Conservation (phyloP, 352 stramenopile species). For the Phytophthora multivora region DNA sequence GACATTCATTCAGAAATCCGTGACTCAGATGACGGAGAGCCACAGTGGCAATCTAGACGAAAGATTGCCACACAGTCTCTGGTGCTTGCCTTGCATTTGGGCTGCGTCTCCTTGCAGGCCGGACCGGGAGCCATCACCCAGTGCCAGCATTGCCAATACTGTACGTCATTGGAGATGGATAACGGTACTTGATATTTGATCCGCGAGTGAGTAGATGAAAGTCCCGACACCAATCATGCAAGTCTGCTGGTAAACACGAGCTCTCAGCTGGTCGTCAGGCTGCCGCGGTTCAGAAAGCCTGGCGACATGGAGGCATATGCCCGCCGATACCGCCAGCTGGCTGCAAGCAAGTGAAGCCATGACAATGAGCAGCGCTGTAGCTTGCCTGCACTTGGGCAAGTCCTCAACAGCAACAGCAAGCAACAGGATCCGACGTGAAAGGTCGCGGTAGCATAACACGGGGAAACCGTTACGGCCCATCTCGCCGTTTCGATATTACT, state of each 20-base stretch:
- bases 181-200: too few species aligned
- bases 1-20: too few species aligned
- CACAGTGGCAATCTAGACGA: too few species aligned
- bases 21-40: too few species aligned
- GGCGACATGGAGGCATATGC: slow-evolving; percentile 8
- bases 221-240: not conserved
- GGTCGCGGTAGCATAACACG: not conserved
- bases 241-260: slow-evolving; percentile 14
- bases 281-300: slow-evolving; percentile 6
- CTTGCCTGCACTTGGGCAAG: too few species aligned
- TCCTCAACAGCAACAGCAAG: not conserved
- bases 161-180: too few species aligned
- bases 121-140: not conserved
- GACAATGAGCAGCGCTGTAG: not conserved
- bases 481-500: not conserved
- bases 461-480: not conserved
- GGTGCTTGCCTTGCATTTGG: too few species aligned
- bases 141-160: not conserved
- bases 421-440: slow-evolving; percentile 4
- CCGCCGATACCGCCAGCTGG: slow-evolving; percentile 6
- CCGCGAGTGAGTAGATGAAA: too few species aligned
- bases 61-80: too few species aligned
- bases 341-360: slow-evolving; percentile 12
- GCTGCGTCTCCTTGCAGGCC: not conserved
- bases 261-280: slow-evolving; percentile 10